Evolutionary conservation across 1,284 basidiomycete species (phyloP).

Genomic region (Boletus mariae): DNA sequence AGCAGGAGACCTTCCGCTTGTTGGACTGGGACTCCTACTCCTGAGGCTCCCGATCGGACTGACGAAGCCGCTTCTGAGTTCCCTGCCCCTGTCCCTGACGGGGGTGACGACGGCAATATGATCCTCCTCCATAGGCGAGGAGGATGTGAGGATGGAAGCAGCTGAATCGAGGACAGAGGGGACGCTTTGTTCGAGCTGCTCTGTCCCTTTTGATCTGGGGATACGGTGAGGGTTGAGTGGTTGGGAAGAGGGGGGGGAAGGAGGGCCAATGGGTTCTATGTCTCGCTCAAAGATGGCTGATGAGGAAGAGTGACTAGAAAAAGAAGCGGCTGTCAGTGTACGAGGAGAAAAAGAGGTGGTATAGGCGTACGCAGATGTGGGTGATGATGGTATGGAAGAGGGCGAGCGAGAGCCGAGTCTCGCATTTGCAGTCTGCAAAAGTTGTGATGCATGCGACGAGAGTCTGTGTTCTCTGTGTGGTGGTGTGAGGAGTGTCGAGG

Average conservation of each 20-base stretch:
- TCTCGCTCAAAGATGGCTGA: slow-evolving; percentile 82
- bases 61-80: slow-evolving; percentile 51
- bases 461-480: slow-evolving; percentile 39
- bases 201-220: slow-evolving; percentile 64
- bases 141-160: slow-evolving; percentile 56
- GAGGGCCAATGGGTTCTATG: slow-evolving; percentile 61
- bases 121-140: slow-evolving; percentile 42
- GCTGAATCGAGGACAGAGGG: slow-evolving; percentile 75
- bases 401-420: slow-evolving; percentile 60
- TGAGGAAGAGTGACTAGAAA: slow-evolving; percentile 63
- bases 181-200: slow-evolving; percentile 67
- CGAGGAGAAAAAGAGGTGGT: slow-evolving; percentile 14
- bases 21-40: slow-evolving; percentile 57
- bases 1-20: slow-evolving; percentile 25
- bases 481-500: slow-evolving; percentile 38
- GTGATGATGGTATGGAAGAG: slow-evolving; percentile 68
- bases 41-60: slow-evolving; percentile 64
- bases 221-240: slow-evolving; percentile 63
- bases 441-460: slow-evolving; percentile 42
- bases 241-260: slow-evolving; percentile 45
- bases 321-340: slow-evolving; percentile 10
- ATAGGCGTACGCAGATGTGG: slow-evolving; percentile 60
- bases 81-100: slow-evolving; percentile 33
- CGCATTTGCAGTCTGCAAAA: slow-evolving; percentile 36
- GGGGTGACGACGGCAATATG: slow-evolving; percentile 59